phyloP scores from a whole-genome alignment of 2,329 filamentous ascomycete genomes.

The Biscogniauxia sp. region DNA sequence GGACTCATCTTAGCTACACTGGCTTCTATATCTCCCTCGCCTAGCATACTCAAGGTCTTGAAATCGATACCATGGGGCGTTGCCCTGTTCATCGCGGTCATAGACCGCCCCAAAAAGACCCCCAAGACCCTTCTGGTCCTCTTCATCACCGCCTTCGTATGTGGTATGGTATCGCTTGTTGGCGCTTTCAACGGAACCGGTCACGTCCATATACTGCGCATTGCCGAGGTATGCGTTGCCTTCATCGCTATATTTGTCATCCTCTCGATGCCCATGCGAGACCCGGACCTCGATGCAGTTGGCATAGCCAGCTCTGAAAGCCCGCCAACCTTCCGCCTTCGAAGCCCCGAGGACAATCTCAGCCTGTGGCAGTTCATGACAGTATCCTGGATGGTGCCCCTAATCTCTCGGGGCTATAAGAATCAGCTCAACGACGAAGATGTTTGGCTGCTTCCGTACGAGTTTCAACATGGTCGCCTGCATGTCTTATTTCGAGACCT shows the following conservation, averaged over 20 bases:
- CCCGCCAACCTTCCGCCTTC: conserved; percentile 56
- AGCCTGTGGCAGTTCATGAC: conserved; percentile 81
- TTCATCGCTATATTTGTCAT: conserved; percentile 51
- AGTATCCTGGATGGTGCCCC: conserved; percentile 76
- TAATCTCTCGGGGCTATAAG: conserved; percentile 63
- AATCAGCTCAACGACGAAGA: conserved; percentile 73
- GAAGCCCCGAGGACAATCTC: conserved; percentile 75
- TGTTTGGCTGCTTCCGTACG: conserved; percentile 75
- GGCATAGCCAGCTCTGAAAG: conserved; percentile 60
- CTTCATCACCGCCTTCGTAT: conserved; percentile 36
- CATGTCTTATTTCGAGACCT: conserved; percentile 74
- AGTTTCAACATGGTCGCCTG: conserved; percentile 77
- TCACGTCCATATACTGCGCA: conserved; percentile 31
- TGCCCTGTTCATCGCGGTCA: conserved; percentile 35
- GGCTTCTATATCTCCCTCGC: conserved; percentile 30
- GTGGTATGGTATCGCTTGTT: conserved; percentile 27
- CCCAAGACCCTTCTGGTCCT: conserved; percentile 41
- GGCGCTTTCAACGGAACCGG: conserved; percentile 30
- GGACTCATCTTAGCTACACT: conserved; percentile 36
- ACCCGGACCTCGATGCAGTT: conserved; percentile 50
- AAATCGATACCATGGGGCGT: conserved; percentile 41
- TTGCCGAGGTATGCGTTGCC: conserved; percentile 39
- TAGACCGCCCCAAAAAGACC: conserved; percentile 40
- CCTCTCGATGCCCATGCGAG: conserved; percentile 67
- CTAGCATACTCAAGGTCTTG: conserved; percentile 28